Base-by-base conservation (phyloP, 345 rosid species). In the Raphanus sativus region DNA sequence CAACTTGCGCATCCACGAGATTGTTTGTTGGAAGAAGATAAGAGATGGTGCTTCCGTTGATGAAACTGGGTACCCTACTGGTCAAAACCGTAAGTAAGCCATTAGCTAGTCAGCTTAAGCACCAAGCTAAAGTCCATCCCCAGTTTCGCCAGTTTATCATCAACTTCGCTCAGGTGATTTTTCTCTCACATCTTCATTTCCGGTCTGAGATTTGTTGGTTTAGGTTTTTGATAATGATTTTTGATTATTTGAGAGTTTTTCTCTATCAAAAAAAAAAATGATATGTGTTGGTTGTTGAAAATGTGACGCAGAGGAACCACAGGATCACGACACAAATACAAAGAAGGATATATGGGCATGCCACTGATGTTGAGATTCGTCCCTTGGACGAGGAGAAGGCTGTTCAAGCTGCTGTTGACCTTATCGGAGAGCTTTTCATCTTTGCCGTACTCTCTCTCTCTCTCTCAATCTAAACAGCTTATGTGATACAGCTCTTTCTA, bases 341-440 rank as follows among this genome's bases (percentile, higher is more conserved):
- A 85, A 87, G 98, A 81, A 40, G 93, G 29, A 75, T 89, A 62
- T 85, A 92, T 79, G 66, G 96, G 28, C 99, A 92, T 70, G 90
- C 94, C 4, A 95, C 90, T 28, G 87, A 89, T 81, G 96, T 82
- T 30, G 98, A 86, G 85, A 92, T 95, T 36, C 91, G 94, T 54
- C 99, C 98, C 64, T 71, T 95, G 84, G 81, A 95, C 63, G 97
- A 95, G 75, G 91, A 91, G 80, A 95, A 89, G 84, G 99, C 99
- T 73, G 94, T 95, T 52, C 98, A 92, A 85, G 97, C 90, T 82
- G 99, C 98, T 73, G 93, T 84, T 10, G 97, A 92, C 76, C 94
- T 95, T 40, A 86, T 88, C n/a, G 98, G 98, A 13, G 98, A 95
- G 76, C 26, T 94, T 77, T 94, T 94, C 50, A 78, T 92, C 77